A percentile compares a stretch with the other conserved stretches of the same genome.
phyloP scores from a whole-genome alignment of 192 early-diverging fungal genomes.

The Chytriomyces sp. region DNA sequence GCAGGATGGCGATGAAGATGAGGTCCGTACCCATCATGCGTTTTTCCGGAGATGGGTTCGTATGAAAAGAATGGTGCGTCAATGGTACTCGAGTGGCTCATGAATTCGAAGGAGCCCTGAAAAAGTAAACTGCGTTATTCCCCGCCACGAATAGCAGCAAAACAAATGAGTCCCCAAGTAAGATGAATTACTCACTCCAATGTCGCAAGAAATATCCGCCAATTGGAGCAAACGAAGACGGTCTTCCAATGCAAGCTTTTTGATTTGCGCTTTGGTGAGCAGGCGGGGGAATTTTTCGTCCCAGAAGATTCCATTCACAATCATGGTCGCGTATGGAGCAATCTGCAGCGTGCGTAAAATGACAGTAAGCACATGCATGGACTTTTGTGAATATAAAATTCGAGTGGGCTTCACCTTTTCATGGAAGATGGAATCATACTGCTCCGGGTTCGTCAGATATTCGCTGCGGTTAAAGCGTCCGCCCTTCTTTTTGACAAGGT shows the following conservation, averaged over 20 bases:
- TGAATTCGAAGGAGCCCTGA: slow-evolving; percentile 92
- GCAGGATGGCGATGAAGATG: not conserved
- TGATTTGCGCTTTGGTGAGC: slow-evolving; percentile 84
- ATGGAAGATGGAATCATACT: slow-evolving; percentile 80
- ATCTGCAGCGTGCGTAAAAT: slow-evolving; percentile 53
- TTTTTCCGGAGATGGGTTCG: slow-evolving; percentile 73
- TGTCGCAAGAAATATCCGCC: slow-evolving; percentile 94
- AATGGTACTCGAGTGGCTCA: slow-evolving; percentile 86
- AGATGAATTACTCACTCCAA: slow-evolving; percentile 60
- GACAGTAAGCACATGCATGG: slow-evolving; percentile 1
- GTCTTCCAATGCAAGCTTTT: slow-evolving; percentile 68
- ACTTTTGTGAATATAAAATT: not conserved
- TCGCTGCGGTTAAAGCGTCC: slow-evolving; percentile 61
- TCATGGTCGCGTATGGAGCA: slow-evolving; percentile 87
- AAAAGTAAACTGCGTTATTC: not conserved
- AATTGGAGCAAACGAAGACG: slow-evolving; percentile 78
- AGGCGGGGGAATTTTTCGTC: slow-evolving; percentile 82
- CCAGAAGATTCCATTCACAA: slow-evolving; percentile 97
- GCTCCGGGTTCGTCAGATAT: slow-evolving; percentile 78
- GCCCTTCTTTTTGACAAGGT: slow-evolving; percentile 77
- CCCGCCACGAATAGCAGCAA: not conserved
- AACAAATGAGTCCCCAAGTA: not conserved
- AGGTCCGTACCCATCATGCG: slow-evolving; percentile 70
- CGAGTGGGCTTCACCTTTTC: slow-evolving; percentile 58
- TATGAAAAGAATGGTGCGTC: slow-evolving; percentile 91